These are phyloP conservation scores for Pelargonium citronellum DNA, from an alignment of 441 rosid genomes.

Conservation along the genomic window DNA sequence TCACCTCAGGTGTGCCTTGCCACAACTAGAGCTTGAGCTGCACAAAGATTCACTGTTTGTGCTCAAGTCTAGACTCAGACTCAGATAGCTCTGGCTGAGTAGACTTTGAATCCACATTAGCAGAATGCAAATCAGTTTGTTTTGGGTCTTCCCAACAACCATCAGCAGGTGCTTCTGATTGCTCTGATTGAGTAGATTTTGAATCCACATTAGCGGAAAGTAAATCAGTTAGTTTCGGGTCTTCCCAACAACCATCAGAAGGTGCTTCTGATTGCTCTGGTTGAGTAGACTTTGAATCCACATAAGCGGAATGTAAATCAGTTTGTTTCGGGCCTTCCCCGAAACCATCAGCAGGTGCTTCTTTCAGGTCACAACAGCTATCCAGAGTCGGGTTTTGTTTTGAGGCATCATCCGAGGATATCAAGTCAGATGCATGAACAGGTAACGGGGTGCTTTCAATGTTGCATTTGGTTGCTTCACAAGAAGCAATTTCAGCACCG, in stretches of 20 bases:
- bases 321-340: too few relatives aligned
- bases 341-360: not conserved
- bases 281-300: too few relatives aligned
- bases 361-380: not conserved
- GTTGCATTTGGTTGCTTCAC: too few relatives aligned
- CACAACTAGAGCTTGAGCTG: slow-evolving; percentile 9
- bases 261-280: not conserved
- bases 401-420: not conserved
- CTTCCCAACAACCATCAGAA: slow-evolving; percentile 10
- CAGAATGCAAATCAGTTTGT: slow-evolving; percentile 6
- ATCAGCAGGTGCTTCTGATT: slow-evolving; percentile 1
- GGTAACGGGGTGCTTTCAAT: too few relatives aligned
- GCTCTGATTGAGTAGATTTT: not conserved
- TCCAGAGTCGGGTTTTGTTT: too few relatives aligned
- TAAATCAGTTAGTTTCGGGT: not conserved
- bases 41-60: slow-evolving; percentile 20
- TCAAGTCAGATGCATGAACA: not conserved
- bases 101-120: slow-evolving; percentile 11
- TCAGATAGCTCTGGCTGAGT: not conserved
- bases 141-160: slow-evolving; percentile 6
- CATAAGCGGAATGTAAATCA: too few relatives aligned
- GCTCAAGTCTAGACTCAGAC: slow-evolving; percentile 17
- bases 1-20: slow-evolving; percentile 21
- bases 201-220: slow-evolving; percentile 9
- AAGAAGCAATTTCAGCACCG: too few relatives aligned